Base-by-base conservation (phyloP, 208 protist genomes). In the Jaenimonas drosophilae region DNA sequence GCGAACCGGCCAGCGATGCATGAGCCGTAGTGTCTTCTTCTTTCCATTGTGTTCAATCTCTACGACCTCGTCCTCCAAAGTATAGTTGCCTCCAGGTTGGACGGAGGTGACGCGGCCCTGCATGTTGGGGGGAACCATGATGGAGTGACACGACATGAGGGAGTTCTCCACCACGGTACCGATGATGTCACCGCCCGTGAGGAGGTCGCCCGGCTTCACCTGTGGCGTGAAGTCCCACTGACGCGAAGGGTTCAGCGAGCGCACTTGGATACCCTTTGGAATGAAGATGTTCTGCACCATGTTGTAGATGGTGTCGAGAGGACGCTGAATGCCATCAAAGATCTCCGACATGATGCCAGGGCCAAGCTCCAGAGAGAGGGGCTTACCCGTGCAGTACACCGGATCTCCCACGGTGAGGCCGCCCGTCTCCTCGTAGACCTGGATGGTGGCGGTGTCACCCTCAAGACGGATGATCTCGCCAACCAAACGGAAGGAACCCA, bases 381-480 rank as follows among this genome's bases (percentile, higher is more conserved):
- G 98, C 76, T 98, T 96, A 42, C 96, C 96, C 9, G 98, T 99
- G 56, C 98, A 91, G 40, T 96, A 81, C 3, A 99, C 98, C 39
- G 96, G 96, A 64, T 99, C 98, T 37, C 98, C 98, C 24, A 99
- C 97, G 19, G 88, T 97, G n/a, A 99, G 82, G 60, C 98, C 98
- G 23, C 96, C 91, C 20, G 98, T 99, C 67, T 99, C 97, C 74
- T 99, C 98, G 82, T 99, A 99, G 16, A 99, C 97, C 77, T 99
- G 98, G 67, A 99, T 99, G 11, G 97, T 99, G 2, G 98, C 98
- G 6, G 87, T 98, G 70, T 99, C 97, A 32, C 76, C 87, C 69
- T 99, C 96, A 19, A 99, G 87, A 67, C 97, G 88, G 94, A 99
- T 99, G 62, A 99, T 99, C 83, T 99, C 99, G 36, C 98, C 99